Conservation (phyloP, 306 rosid genomes). For the Trifolium fragiferum region DNA sequence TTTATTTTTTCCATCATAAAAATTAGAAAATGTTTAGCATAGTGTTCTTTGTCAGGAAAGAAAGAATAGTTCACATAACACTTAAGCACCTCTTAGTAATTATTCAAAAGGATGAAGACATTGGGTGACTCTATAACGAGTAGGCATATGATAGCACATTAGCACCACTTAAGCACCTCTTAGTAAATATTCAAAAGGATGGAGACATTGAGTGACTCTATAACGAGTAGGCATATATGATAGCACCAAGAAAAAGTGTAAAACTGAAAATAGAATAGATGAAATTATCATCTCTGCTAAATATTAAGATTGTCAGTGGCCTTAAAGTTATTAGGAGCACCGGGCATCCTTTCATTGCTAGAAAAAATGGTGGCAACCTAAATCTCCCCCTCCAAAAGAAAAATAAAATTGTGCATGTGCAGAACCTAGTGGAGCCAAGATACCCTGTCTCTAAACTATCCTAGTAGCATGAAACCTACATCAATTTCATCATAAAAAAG, state of each 20-base stretch:
- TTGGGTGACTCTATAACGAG: too few relatives aligned
- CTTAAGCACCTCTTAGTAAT: constrained; percentile 14
- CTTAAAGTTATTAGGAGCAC: constrained; percentile 1
- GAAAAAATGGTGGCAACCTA: constrained; percentile 12
- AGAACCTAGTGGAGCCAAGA: constrained; percentile 21
- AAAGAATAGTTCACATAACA: not conserved
- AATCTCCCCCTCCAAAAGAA: not conserved
- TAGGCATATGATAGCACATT: too few relatives aligned
- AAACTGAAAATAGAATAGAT: not conserved
- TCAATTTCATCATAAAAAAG: constrained; percentile 27
- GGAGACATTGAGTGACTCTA: not conserved
- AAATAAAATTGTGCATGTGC: not conserved
- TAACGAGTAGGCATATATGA: constrained; percentile 1
- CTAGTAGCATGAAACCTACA: constrained; percentile 23
- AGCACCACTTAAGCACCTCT: constrained; percentile 22
- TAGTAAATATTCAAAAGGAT: not conserved
- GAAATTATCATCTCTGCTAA: constrained; percentile 18
- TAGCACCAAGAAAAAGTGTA: constrained; percentile 28
- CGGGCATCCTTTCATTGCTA: constrained; percentile 1
- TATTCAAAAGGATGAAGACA: not conserved
- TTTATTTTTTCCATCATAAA: not conserved
- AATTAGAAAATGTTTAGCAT: not conserved
- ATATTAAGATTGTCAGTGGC: not conserved
- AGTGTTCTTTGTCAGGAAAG: not conserved
- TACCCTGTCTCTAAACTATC: constrained; percentile 17